Evolutionary conservation across 2,329 filamentous ascomycete genomes (phyloP).

Genomic region (Claviceps sp.): DNA sequence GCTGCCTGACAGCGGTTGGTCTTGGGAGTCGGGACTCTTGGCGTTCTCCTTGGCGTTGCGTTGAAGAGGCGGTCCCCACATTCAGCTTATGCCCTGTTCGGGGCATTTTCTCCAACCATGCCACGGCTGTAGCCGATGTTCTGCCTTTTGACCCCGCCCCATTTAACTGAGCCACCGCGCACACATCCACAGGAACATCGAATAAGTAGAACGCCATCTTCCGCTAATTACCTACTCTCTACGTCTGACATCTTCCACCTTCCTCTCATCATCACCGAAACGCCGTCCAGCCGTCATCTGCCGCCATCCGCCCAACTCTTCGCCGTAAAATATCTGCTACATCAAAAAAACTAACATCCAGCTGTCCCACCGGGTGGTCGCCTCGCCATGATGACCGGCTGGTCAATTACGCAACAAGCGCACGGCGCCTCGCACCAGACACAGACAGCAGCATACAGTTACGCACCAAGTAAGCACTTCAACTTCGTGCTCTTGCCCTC

Average conservation of each 20-base stretch:
- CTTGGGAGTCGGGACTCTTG: no score
- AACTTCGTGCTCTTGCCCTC: neutral
- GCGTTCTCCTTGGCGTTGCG: no score
- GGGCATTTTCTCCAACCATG: no score
- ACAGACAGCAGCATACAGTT: conserved; percentile 22
- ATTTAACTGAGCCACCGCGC: neutral
- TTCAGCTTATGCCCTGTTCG: neutral
- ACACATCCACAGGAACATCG: neutral
- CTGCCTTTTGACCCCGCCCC: neutral
- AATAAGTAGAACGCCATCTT: neutral
- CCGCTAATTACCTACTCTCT: neutral
- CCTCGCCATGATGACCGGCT: conserved; percentile 22
- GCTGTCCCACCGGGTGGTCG: neutral
- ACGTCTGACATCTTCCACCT: neutral
- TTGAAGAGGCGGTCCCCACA: neutral
- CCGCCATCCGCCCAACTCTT: neutral
- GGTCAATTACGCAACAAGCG: conserved; percentile 23
- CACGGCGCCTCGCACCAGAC: conserved; percentile 27
- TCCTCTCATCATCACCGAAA: neutral
- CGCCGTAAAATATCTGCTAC: neutral
- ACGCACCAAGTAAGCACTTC: conserved; percentile 23
- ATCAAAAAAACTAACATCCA: conserved; percentile 5
- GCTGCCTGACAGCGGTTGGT: no score
- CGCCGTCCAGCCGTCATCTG: neutral
- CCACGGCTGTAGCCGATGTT: neutral